Evolutionary conservation across 1,284 basidiomycete genomes (phyloP), one percentile per base, ranked within the genome.

Genomic region (Puccinia horiana): DNA sequence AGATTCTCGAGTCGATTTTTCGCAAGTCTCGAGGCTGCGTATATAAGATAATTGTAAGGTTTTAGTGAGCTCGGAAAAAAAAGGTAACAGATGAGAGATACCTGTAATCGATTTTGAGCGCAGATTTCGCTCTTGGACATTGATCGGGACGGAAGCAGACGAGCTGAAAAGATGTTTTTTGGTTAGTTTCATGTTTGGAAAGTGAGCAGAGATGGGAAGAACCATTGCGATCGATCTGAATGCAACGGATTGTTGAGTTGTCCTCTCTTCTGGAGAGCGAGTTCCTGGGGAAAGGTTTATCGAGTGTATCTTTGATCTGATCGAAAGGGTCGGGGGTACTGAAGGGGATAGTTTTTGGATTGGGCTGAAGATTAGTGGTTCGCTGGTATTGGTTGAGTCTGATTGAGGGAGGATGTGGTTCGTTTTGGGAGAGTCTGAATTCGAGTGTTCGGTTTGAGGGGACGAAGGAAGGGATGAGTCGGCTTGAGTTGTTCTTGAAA

Each of bases 1-100:
- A 95, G 83, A 96, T 91, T 83, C 95, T 90, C 18, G 94, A 95
- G 88, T 98, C 96, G 85, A 99, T 94, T 89, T 98, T 98, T 82
- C 96, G 92, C 61, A 99, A 89, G 88, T 99, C 96, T 89, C 96
- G 93, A 84, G 95, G 93, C 93, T 98, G 83, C 32, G n/a, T 47
- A 44, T 65, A 5, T 4, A 69, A n/a, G 26, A 56, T 29, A n/a
- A n/a, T n/a, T n/a, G n/a, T n/a, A 49, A 29, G 9, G 0, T 23
- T 75, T 16, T 14, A 40, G 23, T 76, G 84, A 84, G 37, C 26
- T 35, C 18, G 76, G 80, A 78, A 82, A 82, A 61, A 56, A 58
- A 37, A 73, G 70, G n/a, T 35, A 72, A 81, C 37, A 29, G 56
- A 73, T 67, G 20, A 52, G 63, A 88, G 91, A 86, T 89, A 96